Conservation (phyloP, 768 basidiomycete genomes). For the Kwoniella sp. region DNA sequence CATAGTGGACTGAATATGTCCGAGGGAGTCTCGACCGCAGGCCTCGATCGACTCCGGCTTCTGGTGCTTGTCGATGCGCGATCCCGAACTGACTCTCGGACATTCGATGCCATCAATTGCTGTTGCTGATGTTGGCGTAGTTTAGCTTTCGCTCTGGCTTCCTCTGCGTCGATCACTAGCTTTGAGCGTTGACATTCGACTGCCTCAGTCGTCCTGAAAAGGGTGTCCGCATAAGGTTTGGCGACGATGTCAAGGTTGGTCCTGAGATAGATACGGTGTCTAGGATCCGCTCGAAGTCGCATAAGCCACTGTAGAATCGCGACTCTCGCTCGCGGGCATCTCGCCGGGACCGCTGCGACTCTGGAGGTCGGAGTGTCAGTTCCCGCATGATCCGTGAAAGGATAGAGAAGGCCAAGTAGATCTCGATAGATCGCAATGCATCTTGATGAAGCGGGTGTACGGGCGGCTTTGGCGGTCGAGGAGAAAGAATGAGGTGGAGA, state of each 20-base stretch:
- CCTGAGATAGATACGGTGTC: constrained; percentile 79
- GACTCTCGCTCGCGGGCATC: constrained; percentile 65
- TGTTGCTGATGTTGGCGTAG: constrained; percentile 12
- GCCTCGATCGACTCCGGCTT: constrained; percentile 53
- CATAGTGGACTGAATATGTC: constrained; percentile 63
- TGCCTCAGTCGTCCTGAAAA: constrained; percentile 55
- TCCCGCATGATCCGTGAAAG: constrained; percentile 33
- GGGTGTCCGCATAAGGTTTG: constrained; percentile 65
- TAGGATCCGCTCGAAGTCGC: constrained; percentile 83
- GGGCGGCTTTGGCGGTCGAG: constrained; percentile 38
- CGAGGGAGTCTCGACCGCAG: constrained; percentile 22
- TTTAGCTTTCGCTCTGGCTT: constrained; percentile 17
- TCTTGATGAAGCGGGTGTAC: constrained; percentile 54
- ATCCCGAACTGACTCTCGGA: constrained; percentile 11
- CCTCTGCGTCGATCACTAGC: constrained; percentile 25
- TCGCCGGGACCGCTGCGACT: constrained; percentile 37
- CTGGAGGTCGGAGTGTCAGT: constrained; percentile 3
- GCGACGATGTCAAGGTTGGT: constrained; percentile 60
- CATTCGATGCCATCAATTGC: neutral
- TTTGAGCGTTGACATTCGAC: constrained; percentile 29
- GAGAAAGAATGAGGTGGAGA: constrained; percentile 47
- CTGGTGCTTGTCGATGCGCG: constrained; percentile 37
- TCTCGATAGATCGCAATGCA: constrained; percentile 58
- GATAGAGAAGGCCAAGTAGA: constrained; percentile 57
- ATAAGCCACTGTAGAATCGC: constrained; percentile 81